These are phyloP conservation scores for Neolentinus lepideus DNA, from an alignment of 1,284 basidiomycete species.

Conservation along the genomic window DNA sequence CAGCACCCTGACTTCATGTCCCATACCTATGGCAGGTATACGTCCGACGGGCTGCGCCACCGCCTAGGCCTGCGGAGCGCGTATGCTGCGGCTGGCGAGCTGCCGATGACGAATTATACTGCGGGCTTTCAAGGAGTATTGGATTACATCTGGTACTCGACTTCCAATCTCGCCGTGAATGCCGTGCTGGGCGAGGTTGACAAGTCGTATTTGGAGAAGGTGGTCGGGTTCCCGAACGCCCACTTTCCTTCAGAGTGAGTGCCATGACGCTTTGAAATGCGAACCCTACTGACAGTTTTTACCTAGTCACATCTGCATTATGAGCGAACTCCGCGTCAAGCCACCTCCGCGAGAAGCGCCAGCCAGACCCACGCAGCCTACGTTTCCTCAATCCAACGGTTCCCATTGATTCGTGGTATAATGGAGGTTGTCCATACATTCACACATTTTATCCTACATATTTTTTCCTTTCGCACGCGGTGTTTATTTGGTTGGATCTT, in stretches of 20 bases:
- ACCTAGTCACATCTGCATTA: slow-evolving; percentile 47
- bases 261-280: slow-evolving; percentile 9
- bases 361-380: slow-evolving; percentile 15
- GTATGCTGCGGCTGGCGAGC: slow-evolving; percentile 62
- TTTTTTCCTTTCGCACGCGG: neutral
- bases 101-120: slow-evolving; percentile 88
- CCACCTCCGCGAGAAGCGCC: slow-evolving; percentile 34
- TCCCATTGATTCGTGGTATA: slow-evolving; percentile 9
- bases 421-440: neutral
- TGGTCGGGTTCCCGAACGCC: slow-evolving; percentile 94
- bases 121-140: slow-evolving; percentile 81
- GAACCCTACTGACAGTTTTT: slow-evolving; percentile 11
- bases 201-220: slow-evolving; percentile 78
- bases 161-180: slow-evolving; percentile 74
- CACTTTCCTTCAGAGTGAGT: slow-evolving; percentile 95
- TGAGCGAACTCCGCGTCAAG: slow-evolving; percentile 58
- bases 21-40: slow-evolving; percentile 90
- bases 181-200: slow-evolving; percentile 89
- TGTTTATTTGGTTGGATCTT: slow-evolving; percentile 2
- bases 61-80: slow-evolving; percentile 79
- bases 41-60: slow-evolving; percentile 84
- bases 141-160: slow-evolving; percentile 94
- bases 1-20: slow-evolving; percentile 92
- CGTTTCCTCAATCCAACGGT: slow-evolving; percentile 17
- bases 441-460: neutral